These are phyloP conservation scores for Bauhinia variegata DNA, from an alignment of 306 rosid species.

Conservation along the genomic window DNA sequence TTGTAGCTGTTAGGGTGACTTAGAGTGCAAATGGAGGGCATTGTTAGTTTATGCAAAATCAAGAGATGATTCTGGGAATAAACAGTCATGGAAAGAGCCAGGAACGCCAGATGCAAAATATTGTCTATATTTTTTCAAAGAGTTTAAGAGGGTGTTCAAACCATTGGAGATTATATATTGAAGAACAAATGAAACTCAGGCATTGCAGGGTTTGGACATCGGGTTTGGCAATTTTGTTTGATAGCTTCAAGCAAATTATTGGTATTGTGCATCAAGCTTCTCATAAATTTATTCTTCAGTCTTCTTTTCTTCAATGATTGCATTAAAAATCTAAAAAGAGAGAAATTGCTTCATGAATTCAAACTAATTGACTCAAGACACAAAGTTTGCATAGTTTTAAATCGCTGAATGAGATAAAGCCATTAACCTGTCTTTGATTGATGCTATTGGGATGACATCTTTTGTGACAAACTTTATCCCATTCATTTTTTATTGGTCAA, in stretches of 20 bases:
- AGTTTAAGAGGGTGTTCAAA: constrained; percentile 50
- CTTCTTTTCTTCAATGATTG: constrained; percentile 30
- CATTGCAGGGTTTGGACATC: background rate
- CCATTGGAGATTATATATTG: constrained; percentile 45
- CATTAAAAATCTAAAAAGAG: constrained; percentile 33
- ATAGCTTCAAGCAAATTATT: constrained; percentile 38
- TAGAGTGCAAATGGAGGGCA: constrained; percentile 46
- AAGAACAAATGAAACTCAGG: constrained; percentile 52
- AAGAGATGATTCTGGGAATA: constrained; percentile 48
- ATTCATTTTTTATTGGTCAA: background rate
- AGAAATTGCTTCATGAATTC: background rate
- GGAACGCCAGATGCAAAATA: constrained; percentile 47
- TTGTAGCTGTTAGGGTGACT: constrained; percentile 36
- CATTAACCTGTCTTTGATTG: background rate
- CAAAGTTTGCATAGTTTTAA: too few relatives aligned
- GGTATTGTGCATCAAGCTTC: constrained; percentile 41
- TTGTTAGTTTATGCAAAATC: constrained; percentile 37
- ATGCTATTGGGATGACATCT: background rate
- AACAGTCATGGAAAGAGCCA: constrained; percentile 45
- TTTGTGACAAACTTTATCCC: background rate
- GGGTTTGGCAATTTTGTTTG: constrained; percentile 31
- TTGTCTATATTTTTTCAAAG: constrained; percentile 35
- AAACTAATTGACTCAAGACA: too few relatives aligned
- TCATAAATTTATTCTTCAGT: constrained; percentile 40
- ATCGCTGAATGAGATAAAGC: background rate